Base-by-base conservation (phyloP, 495 filamentous ascomycete genomes). In the Delitschia confertaspora region DNA sequence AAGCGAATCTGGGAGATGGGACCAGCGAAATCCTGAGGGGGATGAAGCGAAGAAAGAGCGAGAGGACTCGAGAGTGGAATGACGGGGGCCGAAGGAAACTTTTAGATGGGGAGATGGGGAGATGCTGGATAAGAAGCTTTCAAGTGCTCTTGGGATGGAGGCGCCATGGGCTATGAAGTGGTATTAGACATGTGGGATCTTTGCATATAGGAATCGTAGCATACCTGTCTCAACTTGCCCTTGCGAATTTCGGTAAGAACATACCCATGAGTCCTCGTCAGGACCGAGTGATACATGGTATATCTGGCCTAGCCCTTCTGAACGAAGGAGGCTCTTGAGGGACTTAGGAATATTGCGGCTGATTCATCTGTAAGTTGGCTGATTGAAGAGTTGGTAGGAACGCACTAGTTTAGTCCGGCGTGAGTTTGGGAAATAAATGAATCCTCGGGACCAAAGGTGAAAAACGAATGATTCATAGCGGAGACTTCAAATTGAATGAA, bases 381-480 rank as follows among this genome's bases (percentile, higher is more conserved):
- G 13, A 13, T 16, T 23, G 17, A 17, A 18, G 18, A 34, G 17
- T 36, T 22, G 27, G 18, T 5, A 20, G 18, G 5, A 33, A 33
- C 52, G 2, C 39, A 56, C 53, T 51, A 48, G 34, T 20, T 21
- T 20, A 56, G 16, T 3, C 53, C 53, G n/a, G 42, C 47, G 27
- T 30, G 32, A 1, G 30, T 40, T 21, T 45, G 47, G 4, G 47
- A 56, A 1, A 56, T 41, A 30, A 33, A 56, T 24, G 42, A 44
- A 24, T 51, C 53, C 10, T 50, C 35, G 9, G 27, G 43, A 9
- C 53, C 53, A 38, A 56, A 56, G 7, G 42, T 47, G 26, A 56
- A 56, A 34, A 51, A 56, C n/a, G 37, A 48, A 6, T 39, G 18
- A 24, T 39, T 24, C 36, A 39, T 39, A 13, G 4, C 36, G 11